These are phyloP conservation scores for Magnaporthales sp. DNA, from an alignment of 2,329 filamentous ascomycete genomes.

Conservation along the genomic window DNA sequence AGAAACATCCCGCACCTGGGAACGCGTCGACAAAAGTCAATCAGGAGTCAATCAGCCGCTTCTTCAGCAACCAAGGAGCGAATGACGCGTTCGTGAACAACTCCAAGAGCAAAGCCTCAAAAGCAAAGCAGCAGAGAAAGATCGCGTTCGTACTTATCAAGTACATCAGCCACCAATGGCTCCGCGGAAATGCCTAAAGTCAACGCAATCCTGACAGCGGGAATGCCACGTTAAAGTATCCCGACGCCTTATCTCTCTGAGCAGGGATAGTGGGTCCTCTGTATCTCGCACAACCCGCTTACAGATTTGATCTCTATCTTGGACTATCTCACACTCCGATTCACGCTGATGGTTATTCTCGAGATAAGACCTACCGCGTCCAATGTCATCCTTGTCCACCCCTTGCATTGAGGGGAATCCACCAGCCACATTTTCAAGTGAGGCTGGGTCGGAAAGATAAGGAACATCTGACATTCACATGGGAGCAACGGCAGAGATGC, in stretches of 20 bases:
- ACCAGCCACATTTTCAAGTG: not conserved
- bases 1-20: not conserved
- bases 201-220: not conserved
- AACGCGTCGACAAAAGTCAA: not conserved
- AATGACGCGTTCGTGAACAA: no score
- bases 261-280: not conserved
- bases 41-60: not conserved
- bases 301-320: not conserved
- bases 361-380: not conserved
- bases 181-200: not conserved
- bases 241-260: not conserved
- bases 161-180: not conserved
- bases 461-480: not conserved
- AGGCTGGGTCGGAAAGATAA: not conserved
- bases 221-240: not conserved
- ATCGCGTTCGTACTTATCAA: not conserved
- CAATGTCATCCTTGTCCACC: slow-evolving; percentile 1
- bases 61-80: not conserved
- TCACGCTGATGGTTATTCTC: not conserved
- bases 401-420: not conserved
- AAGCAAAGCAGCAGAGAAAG: no score
- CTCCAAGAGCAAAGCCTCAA: no score
- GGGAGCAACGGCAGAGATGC: not conserved
- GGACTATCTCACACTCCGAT: not conserved
- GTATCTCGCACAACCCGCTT: not conserved